Base-by-base conservation (phyloP, 1,139 yeast species). In the Protomyces inundatus region DNA sequence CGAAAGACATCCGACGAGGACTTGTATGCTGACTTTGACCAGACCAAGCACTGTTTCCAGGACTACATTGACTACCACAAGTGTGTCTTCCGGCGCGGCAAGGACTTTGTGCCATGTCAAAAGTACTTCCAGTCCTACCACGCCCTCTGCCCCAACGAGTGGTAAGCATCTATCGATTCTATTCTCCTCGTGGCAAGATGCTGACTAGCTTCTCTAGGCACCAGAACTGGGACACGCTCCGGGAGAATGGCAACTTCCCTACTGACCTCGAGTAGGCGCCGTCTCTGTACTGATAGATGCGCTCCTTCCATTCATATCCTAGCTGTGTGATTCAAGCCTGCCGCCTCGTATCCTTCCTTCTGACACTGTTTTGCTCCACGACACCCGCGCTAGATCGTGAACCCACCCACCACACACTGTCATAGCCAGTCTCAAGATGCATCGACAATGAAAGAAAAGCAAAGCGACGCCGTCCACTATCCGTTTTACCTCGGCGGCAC, bases 61-160 rank as follows among this genome's bases (percentile, higher is more conserved):
- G 83, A 95, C 71, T 93, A 91, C 81, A 90, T 93, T 74, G 98
- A 93, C 80, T 93, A 91, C 86, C 93, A 88, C 87, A 91, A 90
- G 80, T 93, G 98, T 82, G 84, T 93, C 77, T 87, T 86, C 74
- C 90, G 91, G 71, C 91, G 91, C 82, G 98, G 98, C 75, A 98
- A 93, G 80, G 98, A 91, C 69, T 93, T 93, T 75, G 97, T 91
- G 74, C 98, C 98, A 75, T 93, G 98, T 80, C 84, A 90, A 80
- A 90, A 89, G 71, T 93, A 93, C 53, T 66, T 62, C 63, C 56
- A 52, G 4, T 65, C 67, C 16, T 65, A 54, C 54, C 66, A 64
- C 55, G 52, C 66, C 5, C 55, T 64, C 34, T 64, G 66, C 56
- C 66, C 66, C 42, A 52, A 50, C 48, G 64, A 60, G 42, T 64